phyloP scores from a whole-genome alignment of 768 basidiomycete species.

The Punctularia strigosozonata region DNA sequence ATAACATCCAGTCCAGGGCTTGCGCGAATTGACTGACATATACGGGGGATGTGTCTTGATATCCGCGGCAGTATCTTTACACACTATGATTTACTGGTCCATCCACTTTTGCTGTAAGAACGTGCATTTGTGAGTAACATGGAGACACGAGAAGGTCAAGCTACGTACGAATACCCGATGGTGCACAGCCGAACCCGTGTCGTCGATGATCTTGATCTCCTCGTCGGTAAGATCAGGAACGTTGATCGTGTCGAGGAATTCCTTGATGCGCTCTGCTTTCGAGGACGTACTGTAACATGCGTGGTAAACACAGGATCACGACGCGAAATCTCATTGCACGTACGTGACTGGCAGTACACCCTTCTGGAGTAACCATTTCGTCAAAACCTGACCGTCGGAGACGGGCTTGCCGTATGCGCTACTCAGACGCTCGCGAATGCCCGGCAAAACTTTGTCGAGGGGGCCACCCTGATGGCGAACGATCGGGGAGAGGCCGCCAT shows the following conservation, averaged over 20 bases:
- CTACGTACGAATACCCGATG: conserved; percentile 5
- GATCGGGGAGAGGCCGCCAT: conserved; percentile 16
- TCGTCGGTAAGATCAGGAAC: conserved; percentile 14
- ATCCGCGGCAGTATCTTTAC: too few relatives aligned
- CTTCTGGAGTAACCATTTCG: conserved; percentile 10
- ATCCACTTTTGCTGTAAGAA: too few relatives aligned
- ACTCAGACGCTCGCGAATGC: conserved; percentile 3
- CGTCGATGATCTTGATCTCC: conserved; percentile 12
- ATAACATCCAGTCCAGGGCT: too few relatives aligned
- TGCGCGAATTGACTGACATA: too few relatives aligned
- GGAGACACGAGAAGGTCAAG: too few relatives aligned
- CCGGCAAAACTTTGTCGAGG: conserved; percentile 7
- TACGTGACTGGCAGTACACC: conserved; percentile 1
- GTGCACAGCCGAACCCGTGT: conserved; percentile 10
- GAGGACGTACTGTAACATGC: conserved; percentile 13
- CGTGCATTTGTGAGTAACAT: too few relatives aligned
- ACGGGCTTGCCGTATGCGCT: conserved; percentile 5
- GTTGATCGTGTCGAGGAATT: conserved; percentile 11
- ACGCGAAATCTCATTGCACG: neutral
- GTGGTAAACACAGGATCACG: neutral
- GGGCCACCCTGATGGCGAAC: conserved; percentile 6
- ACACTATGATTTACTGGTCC: too few relatives aligned
- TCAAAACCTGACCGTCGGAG: conserved; percentile 9
- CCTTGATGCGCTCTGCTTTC: conserved; percentile 12
- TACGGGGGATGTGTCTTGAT: too few relatives aligned